Base-by-base conservation (phyloP, 106 monocot species). In the Dactylorhiza incarnata region DNA sequence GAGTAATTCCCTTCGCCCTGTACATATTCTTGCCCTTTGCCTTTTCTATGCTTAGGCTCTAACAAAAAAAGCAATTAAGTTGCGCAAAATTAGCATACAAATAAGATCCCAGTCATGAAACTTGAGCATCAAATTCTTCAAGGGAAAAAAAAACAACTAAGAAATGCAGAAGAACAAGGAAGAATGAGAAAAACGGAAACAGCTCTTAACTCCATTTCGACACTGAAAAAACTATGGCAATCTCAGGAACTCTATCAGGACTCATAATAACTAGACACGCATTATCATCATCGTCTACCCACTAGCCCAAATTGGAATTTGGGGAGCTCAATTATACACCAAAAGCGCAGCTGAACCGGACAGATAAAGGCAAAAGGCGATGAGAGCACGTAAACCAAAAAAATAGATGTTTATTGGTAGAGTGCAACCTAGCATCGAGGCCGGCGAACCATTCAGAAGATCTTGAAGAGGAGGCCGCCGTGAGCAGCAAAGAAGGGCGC, bases 401-500 rank as follows among this genome's bases (percentile, higher is more conserved):
- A 15, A 0, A 5, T 10, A 15, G n/a, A 59, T 59, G 59, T 17
- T 14, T 16, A 10, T 11, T 46, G 52, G 13, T 11, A 3, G 22
- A 76, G 59, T 2, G 14, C 59, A n/a, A 59, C 19, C 19, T 29
- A n/a, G 43, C 7, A 43, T 24, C 11, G 26, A 16, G 1, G 20
- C 23, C 37, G 37, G 37, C 37, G 37, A 37, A 37, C 37, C 37
- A 37, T 37, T 84, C 56, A 85, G 63, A 90, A 81, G 65, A 79
- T 74, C 86, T 84, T 95, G 92, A 95, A 95, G 59, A 95, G 89
- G 55, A 95, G 51, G 9, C 95, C 95, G 4, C 95, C 95, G 59
- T 95, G 95, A 8, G 86, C 74, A 26, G 91, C 91, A n/a, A 95
- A 95, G 84, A 95, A 95, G 0, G 91, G 95, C 1, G 95, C 92